Evolutionary conservation across 1,284 basidiomycete genomes (phyloP), one percentile per base, ranked within the genome.

Genomic region (Polyporus tsugae): DNA sequence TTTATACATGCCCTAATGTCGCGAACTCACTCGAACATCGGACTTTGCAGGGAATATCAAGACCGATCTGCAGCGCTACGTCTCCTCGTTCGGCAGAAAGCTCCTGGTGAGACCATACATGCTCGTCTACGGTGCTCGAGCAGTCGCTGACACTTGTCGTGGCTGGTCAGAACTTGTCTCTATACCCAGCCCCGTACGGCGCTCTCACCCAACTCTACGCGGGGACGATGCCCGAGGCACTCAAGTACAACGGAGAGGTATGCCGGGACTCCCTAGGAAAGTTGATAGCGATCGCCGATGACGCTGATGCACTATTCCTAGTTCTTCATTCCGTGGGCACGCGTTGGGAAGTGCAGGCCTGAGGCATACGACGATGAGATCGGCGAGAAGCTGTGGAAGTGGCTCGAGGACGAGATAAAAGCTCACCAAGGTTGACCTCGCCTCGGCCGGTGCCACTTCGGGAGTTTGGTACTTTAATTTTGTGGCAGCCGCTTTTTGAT

Each of bases 311-410:
- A n/a, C 13, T 11, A 9, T 6, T n/a, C 6, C 67, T 69, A 87
- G 83, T 87, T 81, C 70, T 72, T 85, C 19, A 80, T 84, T 9
- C 85, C 86, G 1, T 87, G 83, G 83, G 86, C 83, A 0, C 77
- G 83, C 4, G 60, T 80, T 6, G 83, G 80, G 0, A 70, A 73
- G 6, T 78, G 73, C 4, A 77, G 77, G 25, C 59, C 74, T 7
- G 76, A 75, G n/a, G 75, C 80, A 4, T 75, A 77, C 22, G 81
- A 86, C 69, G 75, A 77, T 19, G 72, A 79, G 53, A 64, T 82
- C 1, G 82, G 79, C 2, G 74, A 76, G 67, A 75, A 79, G 64
- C 73, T 86, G 15, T 86, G 84, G 84, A 70, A 75, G 9, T 85
- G 82, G 80, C 72, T 82, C 11, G 81, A 85, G 62, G 81, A 82